A percentile compares a stretch with the other conserved stretches of the same genome.
Conservation (phyloP, 805 yeast genomes). For the Alloascoidea africana region DNA sequence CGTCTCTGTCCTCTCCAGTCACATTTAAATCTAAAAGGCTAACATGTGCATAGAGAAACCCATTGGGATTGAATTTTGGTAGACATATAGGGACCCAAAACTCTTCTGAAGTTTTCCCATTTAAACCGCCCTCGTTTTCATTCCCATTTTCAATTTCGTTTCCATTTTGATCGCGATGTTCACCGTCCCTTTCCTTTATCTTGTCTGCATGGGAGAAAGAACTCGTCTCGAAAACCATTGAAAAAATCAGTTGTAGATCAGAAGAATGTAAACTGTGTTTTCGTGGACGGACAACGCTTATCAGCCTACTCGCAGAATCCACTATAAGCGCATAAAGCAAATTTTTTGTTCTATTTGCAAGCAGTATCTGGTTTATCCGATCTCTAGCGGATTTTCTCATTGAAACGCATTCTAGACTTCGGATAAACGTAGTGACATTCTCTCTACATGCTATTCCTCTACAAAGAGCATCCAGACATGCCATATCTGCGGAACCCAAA, state of each 20-base stretch:
- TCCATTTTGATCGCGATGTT: constrained; percentile 4
- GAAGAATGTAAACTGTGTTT: constrained; percentile 68
- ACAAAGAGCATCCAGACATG: constrained; percentile 53
- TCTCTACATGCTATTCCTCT: constrained; percentile 30
- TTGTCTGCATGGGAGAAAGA: constrained; percentile 26
- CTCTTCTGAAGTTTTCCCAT: constrained; percentile 34
- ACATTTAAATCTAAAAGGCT: constrained; percentile 32
- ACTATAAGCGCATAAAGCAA: constrained; percentile 66
- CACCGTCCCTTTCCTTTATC: constrained; percentile 8
- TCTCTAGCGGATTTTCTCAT: constrained; percentile 42
- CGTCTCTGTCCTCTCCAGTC: constrained; percentile 4
- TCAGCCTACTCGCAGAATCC: constrained; percentile 44
- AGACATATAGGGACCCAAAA: constrained; percentile 90
- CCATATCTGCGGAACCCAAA: constrained; percentile 59
- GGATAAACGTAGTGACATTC: constrained; percentile 45
- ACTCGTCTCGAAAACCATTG: constrained; percentile 48
- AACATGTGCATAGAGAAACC: constrained; percentile 74
- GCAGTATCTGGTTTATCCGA: constrained; percentile 38
- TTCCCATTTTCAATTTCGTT: constrained; percentile 3
- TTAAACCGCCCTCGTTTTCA: constrained; percentile 17
- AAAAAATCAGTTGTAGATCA: constrained; percentile 62
- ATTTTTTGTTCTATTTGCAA: constrained; percentile 32
- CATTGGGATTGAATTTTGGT: constrained; percentile 79
- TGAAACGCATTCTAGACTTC: constrained; percentile 49
- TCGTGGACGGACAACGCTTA: constrained; percentile 61